Evolutionary conservation across 306 rosid genomes (phyloP), one percentile per base, ranked within the genome.

Genomic region (Lagenaria siceraria): DNA sequence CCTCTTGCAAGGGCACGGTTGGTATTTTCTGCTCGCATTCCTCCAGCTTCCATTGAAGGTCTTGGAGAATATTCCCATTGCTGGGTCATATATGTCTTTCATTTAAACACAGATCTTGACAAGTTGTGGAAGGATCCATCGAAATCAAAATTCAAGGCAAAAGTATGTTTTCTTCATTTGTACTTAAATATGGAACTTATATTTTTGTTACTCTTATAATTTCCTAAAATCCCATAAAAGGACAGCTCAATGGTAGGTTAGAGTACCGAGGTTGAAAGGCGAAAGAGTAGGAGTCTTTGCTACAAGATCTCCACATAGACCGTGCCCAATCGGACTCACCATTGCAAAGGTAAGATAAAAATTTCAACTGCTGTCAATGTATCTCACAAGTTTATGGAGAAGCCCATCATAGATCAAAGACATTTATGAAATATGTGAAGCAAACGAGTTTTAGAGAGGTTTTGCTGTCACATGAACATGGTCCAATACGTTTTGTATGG

Each of bases 311-410:
- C 98, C 98, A 78, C 98, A 95, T 78, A 89, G 98, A 74, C 95
- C 95, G 22, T 95, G 96, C 80, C 98, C 98, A 82, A 92, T 95
- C 81, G 98, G 98, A 80, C 93, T 92, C 77, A 89, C 96, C 18
- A 91, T 95, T 84, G 97, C 97, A 8, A 95, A 88, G 97, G 98
- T 90, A 81, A 77, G 82, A 52, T 48, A 8, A 56, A 35, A 59
- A 69, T 56, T 56, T 21, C 19, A 2, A 10, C 0, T 63, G 21
- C 10, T 8, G 14, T 55, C 33, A 51, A 46, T 70, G 70, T 35
- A 42, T 82, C 29, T 43, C 31, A 22, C 42, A 53, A 10, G 46
- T 68, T 68, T 5, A 15, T 15, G 54, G 54, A 49, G 54, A 49
- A 49, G n/a, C 8, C 15, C 54, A 49, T 49, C 2, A 6, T 49